Percentiles rank a stretch among this genome's conserved stretches.
These are phyloP conservation scores for Ophiocordyceps unilateralis DNA, from an alignment of 2,329 filamentous ascomycete species.

Conservation along the genomic window DNA sequence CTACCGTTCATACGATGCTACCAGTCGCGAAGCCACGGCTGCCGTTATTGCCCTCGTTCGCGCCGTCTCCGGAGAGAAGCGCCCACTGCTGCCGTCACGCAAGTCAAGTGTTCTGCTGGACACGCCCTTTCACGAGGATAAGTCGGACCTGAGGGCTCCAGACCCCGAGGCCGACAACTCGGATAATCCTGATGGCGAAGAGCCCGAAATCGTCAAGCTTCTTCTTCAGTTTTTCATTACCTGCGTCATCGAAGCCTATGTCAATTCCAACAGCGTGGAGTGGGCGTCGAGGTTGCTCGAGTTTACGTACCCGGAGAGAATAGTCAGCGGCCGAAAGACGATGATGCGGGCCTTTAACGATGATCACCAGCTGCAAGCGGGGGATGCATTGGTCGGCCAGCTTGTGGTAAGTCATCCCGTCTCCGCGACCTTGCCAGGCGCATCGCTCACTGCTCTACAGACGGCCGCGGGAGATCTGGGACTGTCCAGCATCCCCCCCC, in stretches of 20 bases:
- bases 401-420: conserved; percentile 47
- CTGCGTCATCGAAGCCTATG: conserved; percentile 57
- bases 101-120: conserved; percentile 39
- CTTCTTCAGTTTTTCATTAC: conserved; percentile 65
- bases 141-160: conserved; percentile 33
- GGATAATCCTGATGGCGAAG: conserved; percentile 26
- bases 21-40: conserved; percentile 48
- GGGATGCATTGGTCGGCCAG: conserved; percentile 54
- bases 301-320: conserved; percentile 45
- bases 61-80: conserved; percentile 46
- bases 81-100: conserved; percentile 43
- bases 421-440: not conserved
- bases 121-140: conserved; percentile 36
- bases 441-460: conserved; percentile 15
- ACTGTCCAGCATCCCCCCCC: conserved; percentile 26
- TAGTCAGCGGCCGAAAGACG: conserved; percentile 43
- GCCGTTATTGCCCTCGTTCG: conserved; percentile 55
- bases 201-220: conserved; percentile 42
- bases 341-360: conserved; percentile 47
- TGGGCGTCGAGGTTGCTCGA: conserved; percentile 53
- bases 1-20: conserved; percentile 45
- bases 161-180: conserved; percentile 37
- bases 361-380: conserved; percentile 40
- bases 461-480: conserved; percentile 48
- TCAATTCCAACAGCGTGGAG: conserved; percentile 40